A percentile compares a stretch with the other conserved stretches of the same genome.
Evolutionary conservation across 1,284 basidiomycete genomes (phyloP).

Genomic region (Leccinum cinnamomeum): DNA sequence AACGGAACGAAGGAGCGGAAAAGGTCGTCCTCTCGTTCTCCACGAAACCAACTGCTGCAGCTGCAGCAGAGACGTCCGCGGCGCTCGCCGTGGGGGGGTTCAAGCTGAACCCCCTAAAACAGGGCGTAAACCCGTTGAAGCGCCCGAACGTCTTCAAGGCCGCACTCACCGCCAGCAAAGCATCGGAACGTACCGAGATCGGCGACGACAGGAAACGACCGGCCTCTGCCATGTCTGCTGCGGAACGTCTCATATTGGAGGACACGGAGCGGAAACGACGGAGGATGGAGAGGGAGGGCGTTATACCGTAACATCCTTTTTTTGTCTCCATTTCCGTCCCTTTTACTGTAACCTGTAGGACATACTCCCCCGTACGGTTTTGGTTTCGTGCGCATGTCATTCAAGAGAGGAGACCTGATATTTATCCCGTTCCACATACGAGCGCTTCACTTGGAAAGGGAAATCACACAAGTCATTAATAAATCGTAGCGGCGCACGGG

Average conservation of each 20-base stretch:
- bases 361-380: too few species aligned
- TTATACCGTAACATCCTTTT: not conserved
- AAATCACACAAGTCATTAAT: too few species aligned
- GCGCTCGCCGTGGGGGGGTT: constrained; percentile 38
- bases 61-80: constrained; percentile 24
- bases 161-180: constrained; percentile 21
- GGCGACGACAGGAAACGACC: constrained; percentile 52
- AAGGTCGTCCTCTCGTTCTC: constrained; percentile 73
- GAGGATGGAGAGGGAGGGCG: constrained; percentile 60
- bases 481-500: too few species aligned
- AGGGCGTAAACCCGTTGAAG: constrained; percentile 34
- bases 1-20: constrained; percentile 71
- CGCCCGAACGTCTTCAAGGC: constrained; percentile 71
- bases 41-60: constrained; percentile 45
- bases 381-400: too few species aligned
- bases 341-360: too few species aligned
- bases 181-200: constrained; percentile 31
- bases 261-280: constrained; percentile 83
- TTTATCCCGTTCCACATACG: too few species aligned
- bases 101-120: constrained; percentile 61
- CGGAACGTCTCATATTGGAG: constrained; percentile 84
- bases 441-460: too few species aligned
- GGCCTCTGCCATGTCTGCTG: constrained; percentile 67
- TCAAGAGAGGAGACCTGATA: too few species aligned
- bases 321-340: not conserved